A percentile compares a stretch with the other conserved stretches of the same genome.
Evolutionary conservation across 768 basidiomycete species (phyloP).

Genomic region (Pleurotus giganteus): DNA sequence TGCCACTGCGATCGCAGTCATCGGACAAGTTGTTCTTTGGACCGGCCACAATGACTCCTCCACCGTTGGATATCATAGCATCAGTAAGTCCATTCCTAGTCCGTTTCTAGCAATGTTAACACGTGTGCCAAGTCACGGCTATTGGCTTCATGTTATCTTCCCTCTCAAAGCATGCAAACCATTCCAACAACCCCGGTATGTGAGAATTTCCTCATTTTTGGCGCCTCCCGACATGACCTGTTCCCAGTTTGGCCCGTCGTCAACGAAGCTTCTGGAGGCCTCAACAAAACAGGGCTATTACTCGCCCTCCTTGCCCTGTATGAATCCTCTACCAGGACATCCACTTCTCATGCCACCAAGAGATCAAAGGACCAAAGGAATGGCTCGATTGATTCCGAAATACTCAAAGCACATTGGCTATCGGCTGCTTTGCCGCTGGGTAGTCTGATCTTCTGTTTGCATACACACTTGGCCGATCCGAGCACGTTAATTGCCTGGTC

Average conservation of each 20-base stretch:
- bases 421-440: conserved; percentile 56
- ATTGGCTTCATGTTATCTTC: conserved; percentile 67
- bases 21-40: conserved; percentile 57
- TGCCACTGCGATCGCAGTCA: conserved; percentile 48
- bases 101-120: neutral
- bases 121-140: conserved; percentile 47
- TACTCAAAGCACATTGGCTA: conserved; percentile 21
- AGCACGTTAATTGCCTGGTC: conserved; percentile 83
- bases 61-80: conserved; percentile 44
- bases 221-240: conserved; percentile 4
- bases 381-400: conserved; percentile 1
- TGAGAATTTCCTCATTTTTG: neutral
- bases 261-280: conserved; percentile 61
- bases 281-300: conserved; percentile 63
- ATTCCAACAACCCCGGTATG: conserved; percentile 77
- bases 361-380: neutral
- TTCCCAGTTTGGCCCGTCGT: conserved; percentile 75
- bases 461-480: conserved; percentile 71
- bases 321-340: conserved; percentile 49
- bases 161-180: conserved; percentile 72
- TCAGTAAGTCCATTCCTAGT: conserved; percentile 34
- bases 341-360: conserved; percentile 16
- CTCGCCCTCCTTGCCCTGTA: conserved; percentile 57
- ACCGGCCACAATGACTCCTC: conserved; percentile 25
- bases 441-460: conserved; percentile 66